Base-by-base conservation (phyloP, 2,329 filamentous ascomycete species). In the Exophiala mesophila region DNA sequence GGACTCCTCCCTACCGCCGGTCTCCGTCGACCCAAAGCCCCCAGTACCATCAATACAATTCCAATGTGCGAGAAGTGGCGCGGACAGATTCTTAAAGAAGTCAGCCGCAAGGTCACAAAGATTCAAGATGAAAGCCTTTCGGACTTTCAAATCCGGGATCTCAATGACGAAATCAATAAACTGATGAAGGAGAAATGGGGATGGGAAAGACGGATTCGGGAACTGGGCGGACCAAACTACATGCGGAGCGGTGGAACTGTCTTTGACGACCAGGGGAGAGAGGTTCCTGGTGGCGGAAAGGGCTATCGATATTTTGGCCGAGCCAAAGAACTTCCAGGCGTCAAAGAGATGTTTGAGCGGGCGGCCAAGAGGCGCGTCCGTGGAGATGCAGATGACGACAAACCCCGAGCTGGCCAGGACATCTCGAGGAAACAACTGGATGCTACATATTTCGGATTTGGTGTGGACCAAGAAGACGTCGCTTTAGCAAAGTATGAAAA, bases 91-190 rank as follows among this genome's bases (percentile, higher is more conserved):
- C 80, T 98, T 50, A 94, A 94, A 64, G 92, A 98, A 64, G 90
- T 98, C 59, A 90, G 84, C 53, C 88, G 92, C 67, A 98, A 98
- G 67, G 88, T 98, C 44, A 88, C 88, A 52, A 86, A 86, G 61
- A 97, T 98, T 69, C 92, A 98, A 64, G 92, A 98, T 57, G 72
- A 79, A 6, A 82, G 83, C 34, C 76, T 98, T n/a, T 88, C 81
- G 67, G 92, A 98, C 73, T 97, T 85, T 71, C 92, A 97, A 73
- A 88, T 98, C 65, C 83, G 92, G 59, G 92, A 98, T 67, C 74
- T 98, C 62, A 98, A 98, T 70, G 92, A 98, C 66, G 92, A 98
- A 68, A 94, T 98, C 74, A 98, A 98, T 74, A 94, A 95, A 70
- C 77, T 95, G 50, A 96, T 98, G 87, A 82, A 88, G 52, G 92